Evolutionary conservation across 2,329 filamentous ascomycete genomes (phyloP), one percentile per base, ranked within the genome.

Genomic region (Penicillium sp.): DNA sequence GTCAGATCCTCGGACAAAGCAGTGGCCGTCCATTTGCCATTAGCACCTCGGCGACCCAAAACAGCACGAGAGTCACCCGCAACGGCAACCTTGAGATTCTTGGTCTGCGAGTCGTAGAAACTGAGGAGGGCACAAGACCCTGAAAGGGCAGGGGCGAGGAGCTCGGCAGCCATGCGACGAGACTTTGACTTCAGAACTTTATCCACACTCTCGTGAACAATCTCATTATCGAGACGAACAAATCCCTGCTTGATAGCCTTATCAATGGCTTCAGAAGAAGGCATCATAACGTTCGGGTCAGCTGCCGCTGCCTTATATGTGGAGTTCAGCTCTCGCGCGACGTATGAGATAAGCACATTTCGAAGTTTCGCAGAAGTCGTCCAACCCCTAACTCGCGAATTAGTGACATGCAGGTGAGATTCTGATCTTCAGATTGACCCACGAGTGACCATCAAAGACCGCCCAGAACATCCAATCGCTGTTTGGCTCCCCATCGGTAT

Each of bases 391-490:
- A 32, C 29, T 33, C 37, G 48, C 35, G 11, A 40, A 44, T 66
- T 43, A 61, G 53, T 38, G 8, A n/a, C 12, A 6, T 32, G 11
- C n/a, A 12, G 12, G n/a, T 39, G 13, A 3, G 4, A 35, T n/a
- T 13, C 35, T 7, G 9, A 12, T 5, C 29, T 8, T 40, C 4
- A 28, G 35, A 46, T 27, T 40, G 12, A 79, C 80, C 70, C 74
- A 91, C 88, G 88, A 88, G 70, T 98, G 93, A 0, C 93, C 93
- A 65, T 98, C 93, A 69, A 97, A 98, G 13, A 98, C 90, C 49
- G 90, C 93, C 93, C 94, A 98, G 69, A 98, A 98, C 90, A 97
- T 97, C 93, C 93, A 98, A 70, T 98, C 94, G 52, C 81, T 88
- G 50, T 77, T 82, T 13, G 76, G 56, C 12, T 78, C 76, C 34